Conservation (phyloP, 2,329 filamentous ascomycete species). For the Penicillium brevicompactum region DNA sequence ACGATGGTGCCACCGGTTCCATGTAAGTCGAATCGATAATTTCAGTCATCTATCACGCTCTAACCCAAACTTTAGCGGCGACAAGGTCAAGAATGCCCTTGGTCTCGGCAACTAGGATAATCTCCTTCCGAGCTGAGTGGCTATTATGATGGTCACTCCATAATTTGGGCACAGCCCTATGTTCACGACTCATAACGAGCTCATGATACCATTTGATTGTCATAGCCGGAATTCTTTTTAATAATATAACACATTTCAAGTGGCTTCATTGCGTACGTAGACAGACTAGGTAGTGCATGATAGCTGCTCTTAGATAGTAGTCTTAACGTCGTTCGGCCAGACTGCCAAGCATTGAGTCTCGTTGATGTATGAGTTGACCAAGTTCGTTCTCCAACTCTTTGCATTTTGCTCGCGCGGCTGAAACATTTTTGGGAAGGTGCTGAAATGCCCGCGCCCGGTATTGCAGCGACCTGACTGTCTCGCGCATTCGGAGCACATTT, state of each 20-base stretch:
- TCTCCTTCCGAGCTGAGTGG: neutral
- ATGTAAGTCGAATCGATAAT: constrained; percentile 35
- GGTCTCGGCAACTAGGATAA: constrained; percentile 35
- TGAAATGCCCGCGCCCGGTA: constrained; percentile 68
- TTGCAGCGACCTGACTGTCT: constrained; percentile 66
- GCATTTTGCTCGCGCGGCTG: constrained; percentile 70
- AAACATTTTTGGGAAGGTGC: constrained; percentile 70
- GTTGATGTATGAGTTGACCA: constrained; percentile 59
- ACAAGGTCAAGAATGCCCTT: constrained; percentile 48
- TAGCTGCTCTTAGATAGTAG: neutral
- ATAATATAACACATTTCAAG: neutral
- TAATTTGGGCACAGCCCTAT: constrained; percentile 5
- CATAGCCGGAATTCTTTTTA: neutral
- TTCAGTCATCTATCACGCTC: neutral
- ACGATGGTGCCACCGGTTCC: constrained; percentile 42
- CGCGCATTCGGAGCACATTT: constrained; percentile 59
- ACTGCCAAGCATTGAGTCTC: constrained; percentile 75
- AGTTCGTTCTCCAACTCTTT: constrained; percentile 68
- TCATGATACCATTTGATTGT: constrained; percentile 30
- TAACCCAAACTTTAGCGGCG: constrained; percentile 32
- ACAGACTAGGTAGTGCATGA: neutral
- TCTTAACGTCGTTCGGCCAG: constrained; percentile 55
- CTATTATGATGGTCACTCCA: constrained; percentile 1
- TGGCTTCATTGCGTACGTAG: neutral
- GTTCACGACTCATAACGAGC: constrained; percentile 24